Evolutionary conservation across 192 early-diverging fungal species (phyloP).

Genomic region (Backusella parvicylindrica): DNA sequence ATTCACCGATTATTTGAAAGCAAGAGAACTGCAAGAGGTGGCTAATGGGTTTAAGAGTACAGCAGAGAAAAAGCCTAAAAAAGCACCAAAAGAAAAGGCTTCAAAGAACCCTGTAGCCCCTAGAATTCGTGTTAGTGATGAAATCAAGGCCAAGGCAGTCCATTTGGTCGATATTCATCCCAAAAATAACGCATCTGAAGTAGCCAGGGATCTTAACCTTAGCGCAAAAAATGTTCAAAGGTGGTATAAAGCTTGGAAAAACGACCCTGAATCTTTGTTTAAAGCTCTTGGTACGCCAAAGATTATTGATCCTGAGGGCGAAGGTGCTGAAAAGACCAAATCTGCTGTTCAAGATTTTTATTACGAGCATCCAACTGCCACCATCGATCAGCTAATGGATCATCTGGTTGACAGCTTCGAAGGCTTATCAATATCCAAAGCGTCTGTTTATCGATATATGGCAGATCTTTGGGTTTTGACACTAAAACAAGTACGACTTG

Average conservation of each 20-base stretch:
- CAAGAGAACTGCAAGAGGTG: background rate
- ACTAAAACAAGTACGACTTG: background rate
- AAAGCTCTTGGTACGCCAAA: background rate
- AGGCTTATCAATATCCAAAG: background rate
- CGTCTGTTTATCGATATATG: background rate
- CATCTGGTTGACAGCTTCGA: background rate
- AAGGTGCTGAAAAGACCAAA: background rate
- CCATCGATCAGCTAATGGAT: background rate
- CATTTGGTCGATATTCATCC: slow-evolving; percentile 6
- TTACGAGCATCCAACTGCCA: background rate
- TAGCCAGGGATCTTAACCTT: background rate
- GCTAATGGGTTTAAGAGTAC: background rate
- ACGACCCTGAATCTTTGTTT: background rate
- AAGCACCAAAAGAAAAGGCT: background rate
- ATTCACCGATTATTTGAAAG: background rate
- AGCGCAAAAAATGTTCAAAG: background rate
- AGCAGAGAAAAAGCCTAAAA: background rate
- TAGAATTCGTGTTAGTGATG: background rate
- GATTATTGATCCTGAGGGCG: background rate
- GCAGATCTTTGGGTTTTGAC: background rate
- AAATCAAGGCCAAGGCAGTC: background rate
- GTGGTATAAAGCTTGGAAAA: background rate
- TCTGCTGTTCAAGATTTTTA: background rate
- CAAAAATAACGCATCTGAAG: background rate
- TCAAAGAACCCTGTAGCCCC: background rate